Base-by-base conservation (phyloP, 768 basidiomycete genomes). In the Phaeolepiota aurea region DNA sequence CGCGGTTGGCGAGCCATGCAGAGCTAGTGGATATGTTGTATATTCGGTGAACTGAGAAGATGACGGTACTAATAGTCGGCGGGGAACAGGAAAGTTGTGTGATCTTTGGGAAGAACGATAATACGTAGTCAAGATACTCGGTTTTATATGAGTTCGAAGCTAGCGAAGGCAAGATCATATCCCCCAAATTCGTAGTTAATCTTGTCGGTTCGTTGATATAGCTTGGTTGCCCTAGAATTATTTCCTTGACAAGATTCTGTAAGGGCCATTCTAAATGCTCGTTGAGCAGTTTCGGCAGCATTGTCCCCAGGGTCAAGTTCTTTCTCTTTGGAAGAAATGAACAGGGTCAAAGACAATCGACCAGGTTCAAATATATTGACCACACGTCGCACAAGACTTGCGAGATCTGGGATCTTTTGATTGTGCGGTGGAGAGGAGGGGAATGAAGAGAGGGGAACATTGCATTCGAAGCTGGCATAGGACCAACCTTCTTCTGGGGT, bases 401-500 rank as follows among this genome's bases (percentile, higher is more conserved):
- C 68, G 33, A 98, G 65, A 59, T 89, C 82, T 19, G 89, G 91
- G 31, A 87, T 74, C 18, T 54, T 58, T 37, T 58, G 49, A 25
- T 57, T 54, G 35, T 44, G 53, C 41, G 46, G 40, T 5, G 51
- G 49, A 36, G 57, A 45, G 30, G 50, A 45, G 41, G 58, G 54
- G 41, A 63, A 63, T 12, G 66, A 59, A 19, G 60, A 56, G 32
- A 83, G 66, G 3, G 89, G 89, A n/a, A 96, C 79, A 62, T 99
- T 99, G 67, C 90, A 94, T 64, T 99, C 96, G 67, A 99, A 98
- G 53, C 87, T 90, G 48, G 96, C 96, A 61, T 96, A 99, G 34
- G 92, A 96, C 87, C 91, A 98, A 42, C 88, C 94, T 52, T 87
- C 82, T 61, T 98, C 96, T 19, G 96, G 96, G 0, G 96, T 99